Evolutionary conservation across 2,329 filamentous ascomycete species (phyloP).

Genomic region (Trichoderma atroviride): DNA sequence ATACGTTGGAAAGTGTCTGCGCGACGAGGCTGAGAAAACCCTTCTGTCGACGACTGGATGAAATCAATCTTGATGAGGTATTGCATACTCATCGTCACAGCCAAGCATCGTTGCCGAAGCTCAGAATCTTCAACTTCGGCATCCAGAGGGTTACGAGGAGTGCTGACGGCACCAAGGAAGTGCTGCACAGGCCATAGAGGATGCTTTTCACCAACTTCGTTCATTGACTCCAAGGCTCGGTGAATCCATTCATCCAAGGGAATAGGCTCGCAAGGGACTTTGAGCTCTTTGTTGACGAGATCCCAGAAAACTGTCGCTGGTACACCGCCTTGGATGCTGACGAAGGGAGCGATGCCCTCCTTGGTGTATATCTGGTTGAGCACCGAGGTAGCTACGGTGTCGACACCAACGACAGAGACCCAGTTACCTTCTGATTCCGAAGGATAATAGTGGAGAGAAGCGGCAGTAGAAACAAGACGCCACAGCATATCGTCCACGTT

Average conservation of each 20-base stretch:
- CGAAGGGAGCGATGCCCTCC: constrained; percentile 11
- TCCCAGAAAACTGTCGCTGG: constrained; percentile 31
- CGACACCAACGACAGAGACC: constrained; percentile 29
- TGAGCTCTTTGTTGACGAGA: constrained; percentile 29
- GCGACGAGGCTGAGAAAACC: constrained; percentile 19
- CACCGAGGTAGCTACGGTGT: constrained; percentile 27
- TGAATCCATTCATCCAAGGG: constrained; percentile 29
- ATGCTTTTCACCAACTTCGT: constrained; percentile 30
- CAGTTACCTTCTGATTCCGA: constrained; percentile 24
- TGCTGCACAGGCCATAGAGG: constrained; percentile 35
- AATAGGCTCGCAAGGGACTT: constrained; percentile 24
- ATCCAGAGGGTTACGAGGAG: neutral
- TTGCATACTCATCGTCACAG: constrained; percentile 22
- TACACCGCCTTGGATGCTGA: constrained; percentile 29
- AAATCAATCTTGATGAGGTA: constrained; percentile 22
- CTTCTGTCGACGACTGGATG: constrained; percentile 18
- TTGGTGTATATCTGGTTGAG: constrained; percentile 25
- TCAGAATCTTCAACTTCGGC: neutral
- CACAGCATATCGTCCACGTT: constrained; percentile 35
- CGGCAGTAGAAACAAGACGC: constrained; percentile 29
- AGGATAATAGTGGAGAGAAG: constrained; percentile 27
- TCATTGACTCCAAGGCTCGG: constrained; percentile 25
- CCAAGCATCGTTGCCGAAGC: constrained; percentile 8
- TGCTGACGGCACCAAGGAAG: constrained; percentile 29
- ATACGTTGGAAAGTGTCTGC: constrained; percentile 19